A percentile compares a stretch with the other conserved stretches of the same genome.
phyloP scores from a whole-genome alignment of 306 rosid species.

The Notholithocarpus densiflorus region DNA sequence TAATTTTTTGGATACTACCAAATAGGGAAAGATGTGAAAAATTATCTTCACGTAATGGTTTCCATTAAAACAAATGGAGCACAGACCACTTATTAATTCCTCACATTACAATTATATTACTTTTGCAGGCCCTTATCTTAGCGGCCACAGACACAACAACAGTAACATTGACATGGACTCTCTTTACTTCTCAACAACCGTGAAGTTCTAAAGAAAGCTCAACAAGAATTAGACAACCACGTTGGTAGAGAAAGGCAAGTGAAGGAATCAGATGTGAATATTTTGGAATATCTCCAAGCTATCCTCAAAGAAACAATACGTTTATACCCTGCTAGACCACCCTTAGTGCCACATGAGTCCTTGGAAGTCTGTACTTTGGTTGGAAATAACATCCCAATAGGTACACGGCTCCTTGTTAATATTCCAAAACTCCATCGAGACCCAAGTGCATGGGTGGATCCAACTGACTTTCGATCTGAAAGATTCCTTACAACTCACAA shows the following conservation, averaged over 20 bases:
- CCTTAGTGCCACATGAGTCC: slow-evolving; percentile 33
- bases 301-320: slow-evolving; percentile 47
- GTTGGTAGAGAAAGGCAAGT: slow-evolving; percentile 11
- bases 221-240: slow-evolving; percentile 21
- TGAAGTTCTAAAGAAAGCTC: slow-evolving; percentile 22
- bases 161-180: slow-evolving; percentile 30
- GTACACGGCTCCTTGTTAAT: slow-evolving; percentile 44
- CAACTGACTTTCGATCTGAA: slow-evolving; percentile 46
- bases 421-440: slow-evolving; percentile 49
- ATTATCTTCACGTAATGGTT: no score
- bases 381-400: slow-evolving; percentile 32
- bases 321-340: slow-evolving; percentile 43
- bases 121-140: slow-evolving; percentile 4
- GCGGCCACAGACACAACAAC: slow-evolving; percentile 26
- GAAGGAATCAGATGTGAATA: slow-evolving; percentile 30
- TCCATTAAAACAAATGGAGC: no score
- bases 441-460: slow-evolving; percentile 40
- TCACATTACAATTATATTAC: no score
- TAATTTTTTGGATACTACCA: no score
- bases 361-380: slow-evolving; percentile 33
- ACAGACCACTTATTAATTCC: no score
- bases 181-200: slow-evolving; percentile 28
- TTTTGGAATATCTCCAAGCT: slow-evolving; percentile 50
- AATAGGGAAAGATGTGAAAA: no score
- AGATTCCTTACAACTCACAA: slow-evolving; percentile 46